Conservation (phyloP, 768 basidiomycete species). For the Solioccasus polychromus region DNA sequence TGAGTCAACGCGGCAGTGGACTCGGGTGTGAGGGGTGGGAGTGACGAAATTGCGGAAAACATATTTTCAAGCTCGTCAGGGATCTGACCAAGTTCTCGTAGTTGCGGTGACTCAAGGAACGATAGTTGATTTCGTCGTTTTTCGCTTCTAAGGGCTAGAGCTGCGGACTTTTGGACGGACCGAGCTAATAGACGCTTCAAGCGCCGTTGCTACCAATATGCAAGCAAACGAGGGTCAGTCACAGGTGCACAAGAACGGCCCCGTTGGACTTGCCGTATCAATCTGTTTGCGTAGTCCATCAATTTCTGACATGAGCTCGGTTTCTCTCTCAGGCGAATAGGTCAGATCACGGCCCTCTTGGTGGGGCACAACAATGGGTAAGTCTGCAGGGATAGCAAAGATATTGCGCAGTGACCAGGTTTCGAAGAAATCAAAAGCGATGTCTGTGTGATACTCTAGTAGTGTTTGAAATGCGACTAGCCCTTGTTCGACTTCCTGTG, state of each 20-base stretch:
- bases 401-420: slow-evolving; percentile 88
- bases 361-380: slow-evolving; percentile 73
- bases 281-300: slow-evolving; percentile 64
- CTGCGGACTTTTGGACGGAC: slow-evolving; percentile 47
- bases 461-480: slow-evolving; percentile 85
- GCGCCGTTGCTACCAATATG: slow-evolving; percentile 55
- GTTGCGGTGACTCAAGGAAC: slow-evolving; percentile 43
- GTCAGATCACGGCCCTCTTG: slow-evolving; percentile 71
- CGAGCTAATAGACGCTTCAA: slow-evolving; percentile 55
- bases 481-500: slow-evolving; percentile 74
- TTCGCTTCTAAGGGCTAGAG: slow-evolving; percentile 47
- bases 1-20: slow-evolving; percentile 35
- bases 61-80: slow-evolving; percentile 41
- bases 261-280: slow-evolving; percentile 55
- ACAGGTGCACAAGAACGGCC: background rate
- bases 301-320: slow-evolving; percentile 63
- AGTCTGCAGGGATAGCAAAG: slow-evolving; percentile 67
- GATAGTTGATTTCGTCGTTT: slow-evolving; percentile 40
- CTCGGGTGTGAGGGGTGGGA: slow-evolving; percentile 45
- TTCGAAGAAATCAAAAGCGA: slow-evolving; percentile 91
- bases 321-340: slow-evolving; percentile 52
- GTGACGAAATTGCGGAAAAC: slow-evolving; percentile 46
- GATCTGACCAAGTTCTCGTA: slow-evolving; percentile 35
- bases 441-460: slow-evolving; percentile 82
- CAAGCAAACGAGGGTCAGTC: slow-evolving; percentile 9